Evolutionary conservation across 73 alveolate genomes (phyloP).

Genomic region (Paramecium pentaurelia): DNA sequence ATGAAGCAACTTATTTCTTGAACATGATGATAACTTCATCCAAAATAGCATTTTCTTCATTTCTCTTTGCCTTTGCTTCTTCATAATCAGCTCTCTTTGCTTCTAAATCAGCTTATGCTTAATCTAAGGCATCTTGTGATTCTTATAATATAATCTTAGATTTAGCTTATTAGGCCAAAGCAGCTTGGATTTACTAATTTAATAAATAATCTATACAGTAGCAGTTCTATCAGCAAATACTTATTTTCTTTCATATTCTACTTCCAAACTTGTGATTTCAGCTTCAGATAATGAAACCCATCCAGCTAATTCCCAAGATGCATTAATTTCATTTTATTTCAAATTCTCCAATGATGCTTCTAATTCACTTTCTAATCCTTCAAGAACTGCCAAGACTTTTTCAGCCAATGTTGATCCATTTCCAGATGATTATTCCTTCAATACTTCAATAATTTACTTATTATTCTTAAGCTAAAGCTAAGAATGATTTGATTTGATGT

Average conservation of each 20-base stretch:
- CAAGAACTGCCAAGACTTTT: neutral
- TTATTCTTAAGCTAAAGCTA: neutral
- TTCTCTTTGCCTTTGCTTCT: neutral
- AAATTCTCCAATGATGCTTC: conserved; percentile 21
- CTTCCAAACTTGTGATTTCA: neutral
- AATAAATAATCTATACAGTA: neutral
- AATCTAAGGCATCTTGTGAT: conserved; percentile 1
- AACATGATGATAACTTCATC: conserved; percentile 28
- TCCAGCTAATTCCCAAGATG: conserved; percentile 40
- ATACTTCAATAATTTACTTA: neutral
- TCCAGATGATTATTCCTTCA: neutral
- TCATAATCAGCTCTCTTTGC: neutral
- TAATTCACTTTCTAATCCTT: neutral
- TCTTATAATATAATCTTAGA: conserved; percentile 6
- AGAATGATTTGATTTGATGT: neutral
- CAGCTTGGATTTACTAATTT: conserved; percentile 9
- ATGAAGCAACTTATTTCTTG: conserved; percentile 45
- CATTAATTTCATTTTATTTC: conserved; percentile 1
- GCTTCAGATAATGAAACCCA: conserved; percentile 45
- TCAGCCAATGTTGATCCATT: conserved; percentile 26
- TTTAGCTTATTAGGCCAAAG: conserved; percentile 25
- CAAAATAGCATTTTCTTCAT: conserved; percentile 27
- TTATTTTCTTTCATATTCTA: conserved; percentile 38
- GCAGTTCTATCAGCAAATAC: conserved; percentile 48
- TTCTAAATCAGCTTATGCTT: conserved; percentile 30